Evolutionary conservation across 306 rosid species (phyloP).

Genomic region (Senna tora): DNA sequence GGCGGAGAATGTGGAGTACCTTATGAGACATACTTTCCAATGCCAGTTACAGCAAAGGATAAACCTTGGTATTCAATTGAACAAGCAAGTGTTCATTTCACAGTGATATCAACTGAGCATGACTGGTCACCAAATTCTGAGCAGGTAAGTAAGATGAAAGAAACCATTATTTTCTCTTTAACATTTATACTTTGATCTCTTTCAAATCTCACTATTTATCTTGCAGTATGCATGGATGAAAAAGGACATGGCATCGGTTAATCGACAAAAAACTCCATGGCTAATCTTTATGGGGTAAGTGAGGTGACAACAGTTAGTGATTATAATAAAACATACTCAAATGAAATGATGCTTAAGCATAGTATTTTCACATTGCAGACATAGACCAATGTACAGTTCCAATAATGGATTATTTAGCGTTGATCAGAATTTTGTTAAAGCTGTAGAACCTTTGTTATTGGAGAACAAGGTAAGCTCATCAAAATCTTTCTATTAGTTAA

Average conservation of each 20-base stretch:
- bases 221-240: conserved; percentile 78
- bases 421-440: conserved; percentile 40
- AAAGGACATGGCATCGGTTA: conserved; percentile 79
- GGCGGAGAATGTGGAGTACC: conserved; percentile 98
- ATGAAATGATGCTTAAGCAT: background rate
- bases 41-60: conserved; percentile 79
- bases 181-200: conserved; percentile 22
- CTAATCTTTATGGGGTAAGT: conserved; percentile 75
- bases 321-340: background rate
- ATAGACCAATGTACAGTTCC: conserved; percentile 86
- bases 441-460: conserved; percentile 72
- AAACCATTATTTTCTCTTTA: conserved; percentile 1
- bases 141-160: conserved; percentile 63
- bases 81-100: conserved; percentile 78
- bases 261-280: conserved; percentile 85
- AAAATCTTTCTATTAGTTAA: background rate
- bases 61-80: conserved; percentile 94
- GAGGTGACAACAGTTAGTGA: background rate
- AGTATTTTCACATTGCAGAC: conserved; percentile 53
- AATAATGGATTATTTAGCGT: background rate
- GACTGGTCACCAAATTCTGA: conserved; percentile 62
- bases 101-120: conserved; percentile 86
- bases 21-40: conserved; percentile 80
- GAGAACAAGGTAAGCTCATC: conserved; percentile 55
- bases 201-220: background rate